These are phyloP conservation scores for Cadophora sp. DNA, from an alignment of 2,329 filamentous ascomycete species.

Conservation along the genomic window DNA sequence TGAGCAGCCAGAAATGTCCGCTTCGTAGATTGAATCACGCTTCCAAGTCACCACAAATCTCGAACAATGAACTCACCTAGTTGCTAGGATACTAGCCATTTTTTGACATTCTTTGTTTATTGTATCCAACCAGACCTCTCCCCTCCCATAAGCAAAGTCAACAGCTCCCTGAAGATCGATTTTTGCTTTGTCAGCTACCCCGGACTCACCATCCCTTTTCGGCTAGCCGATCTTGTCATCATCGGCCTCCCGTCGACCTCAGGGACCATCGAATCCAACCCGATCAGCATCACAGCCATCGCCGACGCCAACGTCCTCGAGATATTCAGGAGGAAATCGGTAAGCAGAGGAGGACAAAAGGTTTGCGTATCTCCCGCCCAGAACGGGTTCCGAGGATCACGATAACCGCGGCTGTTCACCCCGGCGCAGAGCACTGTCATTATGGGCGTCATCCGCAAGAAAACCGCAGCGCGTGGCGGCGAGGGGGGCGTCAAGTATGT, in stretches of 20 bases:
- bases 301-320: neutral
- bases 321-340: neutral
- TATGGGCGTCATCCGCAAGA: slow-evolving; percentile 97
- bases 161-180: no score
- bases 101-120: no score
- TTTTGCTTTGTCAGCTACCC: slow-evolving; percentile 5
- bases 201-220: neutral
- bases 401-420: neutral
- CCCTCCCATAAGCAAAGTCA: no score
- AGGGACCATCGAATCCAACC: slow-evolving; percentile 2
- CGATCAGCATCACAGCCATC: neutral
- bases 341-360: neutral
- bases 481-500: slow-evolving; percentile 95
- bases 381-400: neutral
- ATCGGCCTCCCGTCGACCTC: neutral
- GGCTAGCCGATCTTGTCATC: neutral
- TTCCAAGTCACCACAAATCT: no score
- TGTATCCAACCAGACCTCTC: no score
- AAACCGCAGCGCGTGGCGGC: slow-evolving; percentile 82
- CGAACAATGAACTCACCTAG: no score
- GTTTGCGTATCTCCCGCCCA: neutral
- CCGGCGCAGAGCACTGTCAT: slow-evolving; percentile 16
- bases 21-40: no score
- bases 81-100: no score
- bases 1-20: no score